Evolutionary conservation across 306 rosid genomes (phyloP), one percentile per base, ranked within the genome.

Genomic region (Cicer yamashitae): DNA sequence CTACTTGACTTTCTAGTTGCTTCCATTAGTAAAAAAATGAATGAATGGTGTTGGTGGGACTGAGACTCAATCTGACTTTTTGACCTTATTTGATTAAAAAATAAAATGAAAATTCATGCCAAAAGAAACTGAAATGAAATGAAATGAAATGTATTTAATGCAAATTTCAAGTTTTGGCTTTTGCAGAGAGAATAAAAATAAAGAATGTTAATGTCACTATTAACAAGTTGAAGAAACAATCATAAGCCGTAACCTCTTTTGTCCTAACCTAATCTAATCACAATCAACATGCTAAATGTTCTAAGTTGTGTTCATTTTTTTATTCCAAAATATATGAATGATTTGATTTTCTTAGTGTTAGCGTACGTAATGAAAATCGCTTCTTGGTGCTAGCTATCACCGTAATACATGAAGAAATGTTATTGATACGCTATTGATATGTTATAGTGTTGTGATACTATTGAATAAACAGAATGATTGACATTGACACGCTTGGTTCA

Each of bases 151-250:
- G 25, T 12, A 59, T 59, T 59, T 30, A 12, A 60, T 12, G 66
- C 18, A 60, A 59, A 9, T 30, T 12, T 30, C 41, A 25, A 6
- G 17, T 25, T 30, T 20, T 56, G 13, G 38, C n/a, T 56, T 56
- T 56, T 56, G 38, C 13, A 22, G 7, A 10, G 5, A 60, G 10
- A 30, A 30, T 30, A 60, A 6, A 10, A 34, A 18, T 8, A 54
- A 12, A 59, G 15, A 59, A 34, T 60, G 18, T 34, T 60, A 13
- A 37, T 60, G 67, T 60, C 45, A 34, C 18, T 34, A 7, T 60
- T 60, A 34, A 60, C 43, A 9, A 13, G 66, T 60, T 34, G 66
- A 60, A 60, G 67, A 60, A 60, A 44, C 18, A 60, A 60, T 37
- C 45, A 60, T 60, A 60, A 60, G 67, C 45, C 20, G 67, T 34